phyloP scores from a whole-genome alignment of 495 filamentous ascomycete species.

The Beverwykella pulmonaria region DNA sequence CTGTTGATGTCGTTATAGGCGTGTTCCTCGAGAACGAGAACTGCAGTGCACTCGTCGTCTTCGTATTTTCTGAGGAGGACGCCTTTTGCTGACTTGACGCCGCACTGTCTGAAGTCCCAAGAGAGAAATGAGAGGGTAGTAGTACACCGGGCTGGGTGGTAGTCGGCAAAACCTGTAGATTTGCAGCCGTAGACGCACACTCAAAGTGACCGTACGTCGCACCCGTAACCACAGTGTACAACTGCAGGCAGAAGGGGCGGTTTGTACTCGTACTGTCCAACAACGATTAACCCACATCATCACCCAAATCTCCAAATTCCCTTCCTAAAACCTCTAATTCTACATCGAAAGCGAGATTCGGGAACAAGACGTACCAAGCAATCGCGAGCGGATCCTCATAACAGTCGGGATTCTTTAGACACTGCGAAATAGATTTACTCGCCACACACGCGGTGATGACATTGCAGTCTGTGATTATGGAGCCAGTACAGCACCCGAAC shows the following conservation, averaged over 20 bases:
- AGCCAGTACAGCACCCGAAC: conserved; percentile 5
- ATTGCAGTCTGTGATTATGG: neutral
- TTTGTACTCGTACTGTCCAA: too few relatives aligned
- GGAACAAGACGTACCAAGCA: neutral
- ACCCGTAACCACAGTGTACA: neutral
- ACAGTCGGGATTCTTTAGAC: neutral
- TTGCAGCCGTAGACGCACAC: neutral
- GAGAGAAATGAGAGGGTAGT: neutral
- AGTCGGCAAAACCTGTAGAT: neutral
- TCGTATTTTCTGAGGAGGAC: neutral
- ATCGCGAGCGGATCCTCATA: neutral
- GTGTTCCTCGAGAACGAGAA: neutral
- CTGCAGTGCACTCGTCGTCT: neutral
- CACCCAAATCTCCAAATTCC: neutral
- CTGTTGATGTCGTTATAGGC: neutral
- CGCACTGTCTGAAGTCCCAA: neutral
- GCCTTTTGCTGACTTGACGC: neutral
- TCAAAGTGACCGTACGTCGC: conserved; percentile 5
- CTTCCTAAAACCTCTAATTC: neutral
- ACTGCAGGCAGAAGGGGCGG: neutral
- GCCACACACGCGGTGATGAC: neutral
- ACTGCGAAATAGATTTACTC: neutral
- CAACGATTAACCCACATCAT: too few relatives aligned
- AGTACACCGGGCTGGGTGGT: neutral
- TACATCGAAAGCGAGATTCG: neutral